Evolutionary conservation across 2,329 filamentous ascomycete species (phyloP).

Genomic region (Scedosporium apiospermum): DNA sequence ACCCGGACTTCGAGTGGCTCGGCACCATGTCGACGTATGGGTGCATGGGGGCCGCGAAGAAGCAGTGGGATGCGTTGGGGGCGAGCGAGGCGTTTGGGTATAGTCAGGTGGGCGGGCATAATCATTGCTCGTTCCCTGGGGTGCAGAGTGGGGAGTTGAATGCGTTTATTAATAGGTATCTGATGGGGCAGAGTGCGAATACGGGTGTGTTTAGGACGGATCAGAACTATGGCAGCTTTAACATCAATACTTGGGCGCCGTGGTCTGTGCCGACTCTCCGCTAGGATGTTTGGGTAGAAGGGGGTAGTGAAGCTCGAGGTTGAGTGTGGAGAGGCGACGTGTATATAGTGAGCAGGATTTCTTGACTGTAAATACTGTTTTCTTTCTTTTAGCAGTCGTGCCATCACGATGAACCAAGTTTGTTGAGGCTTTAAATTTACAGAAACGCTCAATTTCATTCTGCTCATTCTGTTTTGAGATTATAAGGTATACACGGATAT

Average conservation of each 20-base stretch:
- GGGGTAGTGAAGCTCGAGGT: background rate
- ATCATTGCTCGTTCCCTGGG: constrained; percentile 40
- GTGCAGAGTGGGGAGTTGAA: constrained; percentile 31
- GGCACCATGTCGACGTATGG: constrained; percentile 36
- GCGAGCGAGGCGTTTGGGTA: constrained; percentile 38
- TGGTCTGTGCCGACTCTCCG: background rate
- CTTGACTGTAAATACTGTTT: background rate
- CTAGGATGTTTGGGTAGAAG: background rate
- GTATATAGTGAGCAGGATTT: background rate
- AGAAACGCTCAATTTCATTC: background rate
- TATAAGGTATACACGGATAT: background rate
- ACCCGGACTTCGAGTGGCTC: constrained; percentile 40
- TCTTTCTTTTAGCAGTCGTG: background rate
- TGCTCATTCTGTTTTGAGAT: background rate
- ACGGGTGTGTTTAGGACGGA: background rate
- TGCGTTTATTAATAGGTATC: constrained; percentile 39
- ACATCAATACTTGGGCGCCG: background rate
- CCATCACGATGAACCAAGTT: background rate
- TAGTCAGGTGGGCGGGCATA: constrained; percentile 35
- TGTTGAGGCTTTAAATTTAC: constrained; percentile 2
- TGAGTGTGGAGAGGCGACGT: background rate
- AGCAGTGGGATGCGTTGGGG: constrained; percentile 37
- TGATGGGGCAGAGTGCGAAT: constrained; percentile 16
- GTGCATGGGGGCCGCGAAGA: constrained; percentile 37
- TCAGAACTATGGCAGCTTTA: background rate